Evolutionary conservation across 257 asterid genomes (phyloP), one percentile per base, ranked within the genome.

Genomic region (Solanum appendiculatum): DNA sequence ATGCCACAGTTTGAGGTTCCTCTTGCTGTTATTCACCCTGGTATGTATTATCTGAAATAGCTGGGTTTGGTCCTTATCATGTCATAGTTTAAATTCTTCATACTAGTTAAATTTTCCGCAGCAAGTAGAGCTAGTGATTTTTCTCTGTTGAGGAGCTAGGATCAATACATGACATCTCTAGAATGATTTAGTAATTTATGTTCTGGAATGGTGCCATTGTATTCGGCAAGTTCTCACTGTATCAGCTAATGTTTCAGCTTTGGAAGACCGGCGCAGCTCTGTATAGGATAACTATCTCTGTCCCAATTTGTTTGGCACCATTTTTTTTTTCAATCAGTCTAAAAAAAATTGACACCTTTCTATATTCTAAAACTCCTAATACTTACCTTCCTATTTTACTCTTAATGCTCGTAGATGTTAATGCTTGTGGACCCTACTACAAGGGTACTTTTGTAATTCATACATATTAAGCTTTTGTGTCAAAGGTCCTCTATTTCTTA

Each of bases 21-120:
- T 87, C 5, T 87, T 86, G 90, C 92, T 63, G 90, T 88, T 80
- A 82, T 87, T 86, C 88, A 69, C 89, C 91, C 96, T 89, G 99
- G 99, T 95, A 90, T 81, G 89, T 58, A 66, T 83, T 90, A 56
- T 34, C 25, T 54, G 21, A 51, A 20, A 31, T 34, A 85, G 18
- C 33, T 36, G 60, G 73, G 64, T 4, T 27, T 68, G 63, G 46
- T 86, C 27, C 74, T 36, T 34, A 11, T 73, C 60, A 48, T 31
- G 5, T 63, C 72, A 46, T n/a, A 10, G 39, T 70, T 82, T 58
- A 5, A 73, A 37, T 73, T 46, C 80, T 46, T 54, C 88, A 13
- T 82, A 44, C 66, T 27, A 36, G 84, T 82, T 39, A 74, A 73
- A 34, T 64, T 12, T 82, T 9, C 44, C 2, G 18, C 21, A 51